Evolutionary conservation across 1,139 yeast genomes (phyloP).

Genomic region (Chernovozyma sophiae-reginae): DNA sequence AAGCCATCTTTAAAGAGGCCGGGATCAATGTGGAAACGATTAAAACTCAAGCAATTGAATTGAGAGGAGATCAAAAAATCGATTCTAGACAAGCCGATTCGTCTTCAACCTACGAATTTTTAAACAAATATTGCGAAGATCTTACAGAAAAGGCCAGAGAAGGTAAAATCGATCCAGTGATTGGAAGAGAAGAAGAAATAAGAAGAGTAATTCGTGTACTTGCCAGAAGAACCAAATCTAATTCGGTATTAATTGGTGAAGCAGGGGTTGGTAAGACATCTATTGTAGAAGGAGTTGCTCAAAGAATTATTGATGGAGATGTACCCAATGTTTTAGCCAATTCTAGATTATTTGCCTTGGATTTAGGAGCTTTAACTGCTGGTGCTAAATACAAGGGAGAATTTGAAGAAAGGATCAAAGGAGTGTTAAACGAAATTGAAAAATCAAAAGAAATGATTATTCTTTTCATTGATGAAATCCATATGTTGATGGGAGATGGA

Average conservation of each 20-base stretch:
- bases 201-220: constrained; percentile 90
- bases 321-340: constrained; percentile 84
- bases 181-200: constrained; percentile 98
- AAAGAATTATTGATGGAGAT: constrained; percentile 91
- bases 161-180: constrained; percentile 96
- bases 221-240: constrained; percentile 93
- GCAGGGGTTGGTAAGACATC: constrained; percentile 99
- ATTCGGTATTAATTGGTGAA: constrained; percentile 95
- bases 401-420: constrained; percentile 95
- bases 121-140: constrained; percentile 86
- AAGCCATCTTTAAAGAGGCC: constrained; percentile 71
- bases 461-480: constrained; percentile 92
- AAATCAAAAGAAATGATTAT: constrained; percentile 82
- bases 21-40: constrained; percentile 66
- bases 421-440: constrained; percentile 90
- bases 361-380: constrained; percentile 92
- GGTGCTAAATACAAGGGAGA: constrained; percentile 99
- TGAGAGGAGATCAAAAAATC: constrained; percentile 88
- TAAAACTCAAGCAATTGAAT: constrained; percentile 73
- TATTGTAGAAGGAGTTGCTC: constrained; percentile 97
- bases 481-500: constrained; percentile 99
- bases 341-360: constrained; percentile 80
- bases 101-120: constrained; percentile 75
- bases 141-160: constrained; percentile 89
- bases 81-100: constrained; percentile 95